Evolutionary conservation across 768 basidiomycete species (phyloP).

Genomic region (Boletellus ananas): DNA sequence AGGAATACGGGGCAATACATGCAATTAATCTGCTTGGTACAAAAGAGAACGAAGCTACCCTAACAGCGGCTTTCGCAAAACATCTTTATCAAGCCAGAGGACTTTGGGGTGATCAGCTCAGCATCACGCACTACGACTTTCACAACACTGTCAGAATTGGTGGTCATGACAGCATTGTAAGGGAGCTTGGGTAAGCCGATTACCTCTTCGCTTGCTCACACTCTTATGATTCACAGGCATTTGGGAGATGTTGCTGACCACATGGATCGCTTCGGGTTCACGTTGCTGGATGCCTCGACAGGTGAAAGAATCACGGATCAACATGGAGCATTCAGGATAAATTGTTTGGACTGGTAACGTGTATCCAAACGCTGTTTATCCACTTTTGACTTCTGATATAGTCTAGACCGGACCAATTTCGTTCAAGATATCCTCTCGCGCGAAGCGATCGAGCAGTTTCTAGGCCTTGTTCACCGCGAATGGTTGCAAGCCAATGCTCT

Average conservation of each 20-base stretch:
- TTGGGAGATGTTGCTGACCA: conserved; percentile 55
- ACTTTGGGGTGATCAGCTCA: conserved; percentile 62
- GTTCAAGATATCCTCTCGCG: conserved; percentile 93
- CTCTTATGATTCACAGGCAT: conserved; percentile 41
- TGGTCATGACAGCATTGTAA: conserved; percentile 83
- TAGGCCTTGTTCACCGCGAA: conserved; percentile 71
- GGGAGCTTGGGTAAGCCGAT: conserved; percentile 58
- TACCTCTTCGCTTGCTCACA: neutral
- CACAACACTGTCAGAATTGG: conserved; percentile 75
- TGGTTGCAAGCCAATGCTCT: conserved; percentile 67
- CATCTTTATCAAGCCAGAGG: conserved; percentile 68
- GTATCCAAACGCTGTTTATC: neutral
- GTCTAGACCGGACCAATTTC: conserved; percentile 96
- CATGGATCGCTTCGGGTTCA: conserved; percentile 81
- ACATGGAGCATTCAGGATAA: conserved; percentile 88
- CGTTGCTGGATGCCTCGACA: conserved; percentile 65
- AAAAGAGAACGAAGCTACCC: conserved; percentile 86
- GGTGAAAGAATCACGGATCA: conserved; percentile 82
- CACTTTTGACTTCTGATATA: conserved; percentile 29
- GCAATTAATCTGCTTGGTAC: conserved; percentile 88
- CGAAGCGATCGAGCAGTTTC: conserved; percentile 75
- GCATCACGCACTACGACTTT: conserved; percentile 92
- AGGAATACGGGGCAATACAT: conserved; percentile 82
- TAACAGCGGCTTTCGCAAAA: conserved; percentile 78
- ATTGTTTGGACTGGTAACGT: conserved; percentile 89